Evolutionary conservation across 164 flowering plant species (phyloP).

Genomic region (Echeveria elegans): DNA sequence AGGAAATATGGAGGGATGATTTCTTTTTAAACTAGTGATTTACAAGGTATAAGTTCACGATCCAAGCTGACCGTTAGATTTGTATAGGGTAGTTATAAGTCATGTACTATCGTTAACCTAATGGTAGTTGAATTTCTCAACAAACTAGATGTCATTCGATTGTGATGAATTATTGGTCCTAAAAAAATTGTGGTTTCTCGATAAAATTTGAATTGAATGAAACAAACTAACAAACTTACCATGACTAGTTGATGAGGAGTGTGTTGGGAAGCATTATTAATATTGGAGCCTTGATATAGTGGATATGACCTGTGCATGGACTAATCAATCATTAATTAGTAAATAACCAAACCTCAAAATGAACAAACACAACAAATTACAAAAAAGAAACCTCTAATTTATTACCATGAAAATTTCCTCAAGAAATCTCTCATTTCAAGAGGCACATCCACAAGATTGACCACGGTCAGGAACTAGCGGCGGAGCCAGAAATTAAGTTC

Average conservation of each 20-base stretch:
- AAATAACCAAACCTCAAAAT: not conserved
- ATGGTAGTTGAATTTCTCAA: not conserved
- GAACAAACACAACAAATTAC: no score
- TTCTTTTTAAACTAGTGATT: no score
- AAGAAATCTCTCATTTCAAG: constrained; percentile 36
- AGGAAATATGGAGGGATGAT: no score
- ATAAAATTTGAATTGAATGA: not conserved
- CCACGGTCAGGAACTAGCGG: constrained; percentile 51
- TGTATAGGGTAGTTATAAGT: no score
- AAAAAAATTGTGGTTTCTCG: no score
- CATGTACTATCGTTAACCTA: not conserved
- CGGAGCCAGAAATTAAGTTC: no score
- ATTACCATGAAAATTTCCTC: constrained; percentile 34
- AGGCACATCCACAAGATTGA: constrained; percentile 44
- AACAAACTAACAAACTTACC: not conserved
- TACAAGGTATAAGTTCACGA: no score
- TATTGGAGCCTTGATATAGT: not conserved
- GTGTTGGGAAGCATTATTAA: constrained; percentile 1
- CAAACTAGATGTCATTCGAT: no score
- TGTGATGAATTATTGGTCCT: no score
- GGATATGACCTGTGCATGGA: constrained; percentile 5
- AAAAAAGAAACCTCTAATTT: no score
- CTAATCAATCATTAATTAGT: not conserved
- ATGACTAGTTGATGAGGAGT: constrained; percentile 2
- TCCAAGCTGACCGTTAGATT: no score